Percentiles rank a stretch among this genome's conserved stretches.
These are phyloP conservation scores for Pleodorina starrii DNA, from an alignment of 139 green algal species.

Conservation along the genomic window DNA sequence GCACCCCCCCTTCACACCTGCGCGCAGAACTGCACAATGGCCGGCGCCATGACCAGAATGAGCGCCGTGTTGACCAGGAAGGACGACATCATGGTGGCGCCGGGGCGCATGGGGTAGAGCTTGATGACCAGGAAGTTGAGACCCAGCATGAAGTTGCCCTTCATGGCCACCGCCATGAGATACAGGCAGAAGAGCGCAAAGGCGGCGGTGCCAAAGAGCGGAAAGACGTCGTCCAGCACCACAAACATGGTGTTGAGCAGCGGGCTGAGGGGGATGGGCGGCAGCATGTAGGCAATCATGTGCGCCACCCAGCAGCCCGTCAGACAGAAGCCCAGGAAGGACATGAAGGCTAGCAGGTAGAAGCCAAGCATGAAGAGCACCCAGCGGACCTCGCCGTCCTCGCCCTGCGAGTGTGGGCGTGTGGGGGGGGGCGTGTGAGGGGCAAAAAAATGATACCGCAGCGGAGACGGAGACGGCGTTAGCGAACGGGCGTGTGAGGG, in stretches of 20 bases:
- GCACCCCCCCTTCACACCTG: slow-evolving; percentile 34
- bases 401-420: too few species aligned
- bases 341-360: slow-evolving; percentile 80
- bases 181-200: slow-evolving; percentile 98
- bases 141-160: slow-evolving; percentile 89
- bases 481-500: too few species aligned
- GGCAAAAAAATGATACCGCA: too few species aligned
- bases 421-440: too few species aligned
- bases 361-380: slow-evolving; percentile 86
- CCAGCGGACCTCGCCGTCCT: slow-evolving; percentile 88
- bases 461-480: too few species aligned
- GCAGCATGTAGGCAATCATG: slow-evolving; percentile 95
- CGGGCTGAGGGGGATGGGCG: slow-evolving; percentile 81
- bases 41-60: slow-evolving; percentile 89
- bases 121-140: slow-evolving; percentile 92
- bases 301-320: slow-evolving; percentile 93
- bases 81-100: slow-evolving; percentile 93
- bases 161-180: slow-evolving; percentile 71
- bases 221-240: slow-evolving; percentile 88
- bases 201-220: slow-evolving; percentile 89
- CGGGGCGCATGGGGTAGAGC: slow-evolving; percentile 87
- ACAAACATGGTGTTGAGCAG: slow-evolving; percentile 95
- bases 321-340: slow-evolving; percentile 80
- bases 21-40: slow-evolving; percentile 95
- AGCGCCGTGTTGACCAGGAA: slow-evolving; percentile 97